phyloP scores from a whole-genome alignment of 164 flowering plant species.

The Macadamia integrifolia region DNA sequence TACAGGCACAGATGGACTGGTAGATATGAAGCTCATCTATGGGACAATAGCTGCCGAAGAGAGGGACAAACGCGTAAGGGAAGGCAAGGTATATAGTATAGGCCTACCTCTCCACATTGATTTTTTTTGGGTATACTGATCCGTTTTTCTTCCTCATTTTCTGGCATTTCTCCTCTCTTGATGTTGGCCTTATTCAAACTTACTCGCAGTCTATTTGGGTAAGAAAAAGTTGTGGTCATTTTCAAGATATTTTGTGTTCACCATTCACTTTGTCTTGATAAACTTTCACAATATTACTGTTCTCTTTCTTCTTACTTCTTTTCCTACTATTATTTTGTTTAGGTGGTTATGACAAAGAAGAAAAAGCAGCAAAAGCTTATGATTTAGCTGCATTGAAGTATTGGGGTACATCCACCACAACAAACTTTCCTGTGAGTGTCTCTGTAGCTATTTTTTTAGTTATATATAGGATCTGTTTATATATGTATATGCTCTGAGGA shows the following conservation, averaged over 20 bases:
- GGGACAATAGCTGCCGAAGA: constrained; percentile 97
- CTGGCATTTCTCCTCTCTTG: constrained; percentile 11
- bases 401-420: constrained; percentile 90
- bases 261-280: too few species aligned
- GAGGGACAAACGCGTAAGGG: constrained; percentile 97
- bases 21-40: constrained; percentile 93
- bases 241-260: background rate
- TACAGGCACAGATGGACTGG: constrained; percentile 97
- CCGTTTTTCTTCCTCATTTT: constrained; percentile 2
- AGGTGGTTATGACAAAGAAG: constrained; percentile 99
- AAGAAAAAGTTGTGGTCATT: constrained; percentile 19
- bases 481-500: background rate
- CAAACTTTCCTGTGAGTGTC: constrained; percentile 69
- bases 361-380: constrained; percentile 91
- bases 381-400: constrained; percentile 95
- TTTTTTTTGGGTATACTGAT: background rate
- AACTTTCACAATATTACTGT: too few species aligned
- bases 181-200: constrained; percentile 22
- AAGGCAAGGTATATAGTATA: constrained; percentile 62
- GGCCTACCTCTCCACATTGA: background rate
- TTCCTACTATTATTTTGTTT: background rate
- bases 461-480: background rate
- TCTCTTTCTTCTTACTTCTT: too few species aligned
- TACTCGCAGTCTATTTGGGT: constrained; percentile 78
- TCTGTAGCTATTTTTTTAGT: background rate